Evolutionary conservation across 768 basidiomycete species (phyloP).

Genomic region (Agrocybe chaxingu): DNA sequence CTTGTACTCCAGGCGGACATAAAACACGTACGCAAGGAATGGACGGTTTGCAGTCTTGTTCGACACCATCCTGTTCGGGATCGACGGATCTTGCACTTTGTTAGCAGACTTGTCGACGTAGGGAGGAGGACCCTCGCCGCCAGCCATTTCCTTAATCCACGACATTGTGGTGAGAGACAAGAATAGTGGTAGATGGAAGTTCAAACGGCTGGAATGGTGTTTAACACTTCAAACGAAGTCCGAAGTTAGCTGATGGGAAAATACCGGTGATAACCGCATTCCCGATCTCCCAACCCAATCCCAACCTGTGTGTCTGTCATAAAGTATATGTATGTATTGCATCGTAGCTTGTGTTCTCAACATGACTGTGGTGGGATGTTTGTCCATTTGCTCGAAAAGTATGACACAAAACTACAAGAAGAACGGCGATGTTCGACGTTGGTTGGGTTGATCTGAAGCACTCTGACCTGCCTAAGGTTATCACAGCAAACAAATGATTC

Average conservation of each 20-base stretch:
- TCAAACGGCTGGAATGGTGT: not conserved
- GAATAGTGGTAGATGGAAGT: not conserved
- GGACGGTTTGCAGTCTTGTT: slow-evolving; percentile 84
- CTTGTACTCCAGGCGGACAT: not conserved
- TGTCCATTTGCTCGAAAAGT: no score
- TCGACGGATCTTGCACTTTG: slow-evolving; percentile 59
- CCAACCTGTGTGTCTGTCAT: no score
- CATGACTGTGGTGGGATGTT: no score
- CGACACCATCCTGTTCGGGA: slow-evolving; percentile 69
- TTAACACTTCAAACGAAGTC: slow-evolving; percentile 7
- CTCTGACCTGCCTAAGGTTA: no score
- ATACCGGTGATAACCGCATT: not conserved
- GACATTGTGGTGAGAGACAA: slow-evolving; percentile 44
- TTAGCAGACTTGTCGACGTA: slow-evolving; percentile 39
- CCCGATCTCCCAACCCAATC: no score
- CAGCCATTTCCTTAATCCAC: slow-evolving; percentile 53
- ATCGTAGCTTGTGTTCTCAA: no score
- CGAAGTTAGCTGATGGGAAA: not conserved
- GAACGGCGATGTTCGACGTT: no score
- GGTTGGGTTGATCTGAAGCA: no score
- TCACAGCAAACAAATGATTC: not conserved
- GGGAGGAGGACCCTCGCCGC: slow-evolving; percentile 32
- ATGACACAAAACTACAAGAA: no score
- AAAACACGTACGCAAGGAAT: slow-evolving; percentile 62
- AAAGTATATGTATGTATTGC: no score